Conservation (phyloP, 768 basidiomycete species). For the Tricholoma sp. region DNA sequence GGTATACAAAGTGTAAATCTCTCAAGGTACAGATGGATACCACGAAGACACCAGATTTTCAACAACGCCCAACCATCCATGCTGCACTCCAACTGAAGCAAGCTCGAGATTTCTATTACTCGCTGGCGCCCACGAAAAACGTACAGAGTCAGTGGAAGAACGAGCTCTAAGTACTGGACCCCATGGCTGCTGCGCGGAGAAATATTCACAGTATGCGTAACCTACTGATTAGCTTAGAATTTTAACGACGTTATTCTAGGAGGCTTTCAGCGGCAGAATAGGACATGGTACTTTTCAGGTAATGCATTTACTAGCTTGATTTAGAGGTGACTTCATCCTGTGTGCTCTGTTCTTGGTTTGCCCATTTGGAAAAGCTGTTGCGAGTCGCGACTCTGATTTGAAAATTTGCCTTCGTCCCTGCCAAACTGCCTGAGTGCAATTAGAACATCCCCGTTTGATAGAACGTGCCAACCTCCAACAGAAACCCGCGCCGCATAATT, state of each 20-base stretch:
- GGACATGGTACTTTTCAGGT: no score
- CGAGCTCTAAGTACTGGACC: background rate
- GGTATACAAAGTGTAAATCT: constrained; percentile 22
- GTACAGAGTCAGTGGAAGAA: background rate
- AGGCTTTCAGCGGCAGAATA: background rate
- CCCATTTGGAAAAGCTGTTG: no score
- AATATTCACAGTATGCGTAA: background rate
- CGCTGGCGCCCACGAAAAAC: constrained; percentile 7
- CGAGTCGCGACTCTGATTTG: no score
- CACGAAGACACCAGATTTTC: constrained; percentile 19
- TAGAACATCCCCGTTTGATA: no score
- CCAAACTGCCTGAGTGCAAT: no score
- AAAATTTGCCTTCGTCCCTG: no score
- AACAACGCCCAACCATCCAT: constrained; percentile 17
- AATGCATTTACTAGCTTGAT: no score
- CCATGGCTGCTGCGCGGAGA: background rate
- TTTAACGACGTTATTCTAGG: background rate
- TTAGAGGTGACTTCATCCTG: no score
- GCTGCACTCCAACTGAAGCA: constrained; percentile 10
- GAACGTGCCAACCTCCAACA: no score
- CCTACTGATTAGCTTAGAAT: background rate
- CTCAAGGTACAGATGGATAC: constrained; percentile 17
- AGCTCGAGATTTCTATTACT: background rate
- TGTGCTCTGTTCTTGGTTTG: no score
- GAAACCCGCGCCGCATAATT: no score